Base-by-base conservation (phyloP, 148 eudicot genomes). In the Vaccinium vitisidaea region DNA sequence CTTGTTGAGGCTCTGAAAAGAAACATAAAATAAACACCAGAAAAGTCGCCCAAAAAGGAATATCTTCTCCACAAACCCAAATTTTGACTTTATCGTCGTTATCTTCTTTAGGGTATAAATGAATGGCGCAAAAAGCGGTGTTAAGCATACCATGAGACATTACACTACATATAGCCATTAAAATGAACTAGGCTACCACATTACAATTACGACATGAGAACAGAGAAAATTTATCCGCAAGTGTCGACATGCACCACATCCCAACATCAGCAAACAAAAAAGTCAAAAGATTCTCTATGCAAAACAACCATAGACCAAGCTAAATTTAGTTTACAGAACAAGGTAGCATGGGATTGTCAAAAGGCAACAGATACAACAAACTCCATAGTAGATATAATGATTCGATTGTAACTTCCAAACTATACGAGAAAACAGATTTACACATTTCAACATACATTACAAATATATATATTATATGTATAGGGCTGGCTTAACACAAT, bases 1-100 rank as follows among this genome's bases (percentile, higher is more conserved):
- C 98, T 82, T 87, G 90, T 83, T 93, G 98, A 89, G 99, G 98
- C 84, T 96, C 98, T 83, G 61, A 25, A 69, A 52, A 14, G 18
- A 63, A 84, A 55, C 30, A 18, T 13, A 55, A 67, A 25, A 77
- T 63, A 73, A 49, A 74, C 61, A 67, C 50, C 79, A 21, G 27
- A 82, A 46, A 49, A 49, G 67, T 48, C 19, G 52, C 19, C 16
- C 21, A 14, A 25, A 49, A 6, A 25, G 14, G 70, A 21, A n/a
- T n/a, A 83, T 25, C 78, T 19, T 39, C 67, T 3, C 25, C 3
- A 0, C n/a, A 65, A 50, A 70, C 43, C 59, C 8, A 71, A 70
- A 52, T 15, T 27, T 67, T 21, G 43, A 82, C 59, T 36, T 36
- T 36, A 36, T 36, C 39, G 46, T 3, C 46, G 15, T 16, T 82